Evolutionary conservation across 2,329 filamentous ascomycete species (phyloP).

Genomic region (Alternaria metachromatica): DNA sequence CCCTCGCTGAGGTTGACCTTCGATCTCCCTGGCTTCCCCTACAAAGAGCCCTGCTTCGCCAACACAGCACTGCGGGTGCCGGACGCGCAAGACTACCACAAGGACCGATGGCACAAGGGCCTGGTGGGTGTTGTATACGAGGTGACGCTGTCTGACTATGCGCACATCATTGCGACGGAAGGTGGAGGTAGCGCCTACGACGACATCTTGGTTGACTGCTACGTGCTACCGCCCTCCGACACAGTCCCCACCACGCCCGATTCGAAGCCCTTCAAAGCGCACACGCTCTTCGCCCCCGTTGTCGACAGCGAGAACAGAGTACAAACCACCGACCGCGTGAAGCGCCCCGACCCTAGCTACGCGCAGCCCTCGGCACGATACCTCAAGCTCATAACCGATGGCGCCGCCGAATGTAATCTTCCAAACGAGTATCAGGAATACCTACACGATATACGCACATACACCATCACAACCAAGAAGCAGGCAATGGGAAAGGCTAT

Average conservation of each 20-base stretch:
- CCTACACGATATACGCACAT: slow-evolving; percentile 72
- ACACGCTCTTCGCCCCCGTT: slow-evolving; percentile 78
- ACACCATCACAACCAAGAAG: slow-evolving; percentile 68
- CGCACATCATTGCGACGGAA: slow-evolving; percentile 87
- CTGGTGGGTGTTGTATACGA: slow-evolving; percentile 95
- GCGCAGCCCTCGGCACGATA: slow-evolving; percentile 87
- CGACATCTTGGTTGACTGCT: slow-evolving; percentile 81
- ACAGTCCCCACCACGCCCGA: slow-evolving; percentile 69
- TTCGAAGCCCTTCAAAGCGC: slow-evolving; percentile 74
- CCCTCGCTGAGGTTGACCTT: slow-evolving; percentile 82
- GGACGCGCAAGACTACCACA: slow-evolving; percentile 53
- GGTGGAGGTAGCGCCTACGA: slow-evolving; percentile 85
- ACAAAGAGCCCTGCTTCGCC: slow-evolving; percentile 89
- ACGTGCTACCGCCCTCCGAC: slow-evolving; percentile 66
- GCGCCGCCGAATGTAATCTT: slow-evolving; percentile 79
- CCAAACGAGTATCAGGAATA: slow-evolving; percentile 80
- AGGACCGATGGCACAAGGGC: slow-evolving; percentile 76
- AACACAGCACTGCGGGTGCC: slow-evolving; percentile 69
- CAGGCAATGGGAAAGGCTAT: slow-evolving; percentile 71
- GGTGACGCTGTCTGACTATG: slow-evolving; percentile 82
- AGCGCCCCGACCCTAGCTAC: slow-evolving; percentile 71
- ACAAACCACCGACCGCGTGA: slow-evolving; percentile 51
- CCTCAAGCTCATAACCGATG: slow-evolving; percentile 77
- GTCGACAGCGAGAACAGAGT: slow-evolving; percentile 22
- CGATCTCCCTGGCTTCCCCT: slow-evolving; percentile 84